Percentiles rank a stretch among this genome's conserved stretches.
phyloP scores from a whole-genome alignment of 192 early-diverging fungal species.

The Oehlia diaphana region DNA sequence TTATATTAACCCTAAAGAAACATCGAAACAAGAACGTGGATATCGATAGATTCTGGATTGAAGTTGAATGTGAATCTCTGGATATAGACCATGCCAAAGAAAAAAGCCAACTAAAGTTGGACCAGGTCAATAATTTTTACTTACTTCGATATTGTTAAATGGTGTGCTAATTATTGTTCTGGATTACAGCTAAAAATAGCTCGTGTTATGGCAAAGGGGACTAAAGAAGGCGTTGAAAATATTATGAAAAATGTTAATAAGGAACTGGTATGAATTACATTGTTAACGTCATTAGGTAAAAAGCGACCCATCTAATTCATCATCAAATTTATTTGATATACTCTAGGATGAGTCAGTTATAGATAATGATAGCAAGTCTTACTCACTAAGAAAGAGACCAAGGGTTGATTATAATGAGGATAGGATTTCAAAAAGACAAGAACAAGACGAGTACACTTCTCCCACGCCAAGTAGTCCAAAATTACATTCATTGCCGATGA shows the following conservation, averaged over 20 bases:
- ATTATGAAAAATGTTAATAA: slow-evolving; percentile 25
- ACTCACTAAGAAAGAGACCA: background rate
- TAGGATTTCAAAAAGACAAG: background rate
- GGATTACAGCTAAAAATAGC: slow-evolving; percentile 13
- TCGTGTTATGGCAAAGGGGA: background rate
- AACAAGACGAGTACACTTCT: background rate
- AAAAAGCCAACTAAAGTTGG: slow-evolving; percentile 10
- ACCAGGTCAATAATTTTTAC: slow-evolving; percentile 15
- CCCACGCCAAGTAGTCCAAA: too few species aligned
- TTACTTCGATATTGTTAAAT: background rate
- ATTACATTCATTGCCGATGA: too few species aligned
- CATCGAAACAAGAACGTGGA: slow-evolving; percentile 26
- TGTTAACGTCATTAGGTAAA: slow-evolving; percentile 17
- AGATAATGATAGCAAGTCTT: background rate
- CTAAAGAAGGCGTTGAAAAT: background rate
- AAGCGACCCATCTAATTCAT: background rate
- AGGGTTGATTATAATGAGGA: background rate
- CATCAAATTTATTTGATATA: slow-evolving; percentile 16
- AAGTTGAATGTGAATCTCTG: slow-evolving; percentile 19
- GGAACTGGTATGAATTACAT: slow-evolving; percentile 11
- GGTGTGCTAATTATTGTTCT: slow-evolving; percentile 1
- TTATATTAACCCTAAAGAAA: slow-evolving; percentile 24
- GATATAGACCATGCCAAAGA: slow-evolving; percentile 11
- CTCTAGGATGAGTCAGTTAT: background rate
- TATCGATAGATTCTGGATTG: slow-evolving; percentile 26